phyloP scores from a whole-genome alignment of 129 eudicot species.

The Helianthus annuus region DNA sequence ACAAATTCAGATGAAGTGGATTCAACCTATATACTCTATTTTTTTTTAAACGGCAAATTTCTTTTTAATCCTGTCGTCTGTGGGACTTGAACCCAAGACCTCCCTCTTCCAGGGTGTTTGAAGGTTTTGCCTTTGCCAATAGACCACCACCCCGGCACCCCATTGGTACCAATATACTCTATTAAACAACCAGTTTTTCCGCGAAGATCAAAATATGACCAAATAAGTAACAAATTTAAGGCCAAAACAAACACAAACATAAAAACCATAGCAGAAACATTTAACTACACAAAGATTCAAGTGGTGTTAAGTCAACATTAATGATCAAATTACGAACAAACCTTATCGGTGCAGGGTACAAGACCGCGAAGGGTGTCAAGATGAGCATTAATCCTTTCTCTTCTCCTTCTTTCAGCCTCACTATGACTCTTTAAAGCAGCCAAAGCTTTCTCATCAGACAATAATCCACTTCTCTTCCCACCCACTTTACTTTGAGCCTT shows the following conservation, averaged over 20 bases:
- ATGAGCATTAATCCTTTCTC: conserved; percentile 93
- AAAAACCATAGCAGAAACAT: conserved; percentile 1
- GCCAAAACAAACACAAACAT: neutral
- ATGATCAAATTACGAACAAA: conserved; percentile 27
- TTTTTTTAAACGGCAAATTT: too few relatives aligned
- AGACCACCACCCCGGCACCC: too few relatives aligned
- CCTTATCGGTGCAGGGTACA: conserved; percentile 73
- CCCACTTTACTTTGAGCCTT: conserved; percentile 35
- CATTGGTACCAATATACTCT: neutral
- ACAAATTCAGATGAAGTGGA: neutral
- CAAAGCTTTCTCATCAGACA: conserved; percentile 54
- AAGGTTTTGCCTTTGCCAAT: too few relatives aligned
- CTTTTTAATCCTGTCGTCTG: too few relatives aligned
- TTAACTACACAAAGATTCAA: conserved; percentile 19
- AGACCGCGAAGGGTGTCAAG: conserved; percentile 71
- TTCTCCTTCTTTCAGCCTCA: conserved; percentile 93
- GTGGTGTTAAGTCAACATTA: conserved; percentile 2
- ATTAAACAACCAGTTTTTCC: neutral
- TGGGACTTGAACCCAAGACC: too few relatives aligned
- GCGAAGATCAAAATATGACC: neutral
- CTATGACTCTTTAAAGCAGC: conserved; percentile 93
- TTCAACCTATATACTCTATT: neutral
- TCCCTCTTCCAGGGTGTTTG: too few relatives aligned
- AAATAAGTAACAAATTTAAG: neutral
- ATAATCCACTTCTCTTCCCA: conserved; percentile 38